Base-by-base conservation (phyloP, 2,329 filamentous ascomycete genomes). In the Colletotrichum plurivorum region DNA sequence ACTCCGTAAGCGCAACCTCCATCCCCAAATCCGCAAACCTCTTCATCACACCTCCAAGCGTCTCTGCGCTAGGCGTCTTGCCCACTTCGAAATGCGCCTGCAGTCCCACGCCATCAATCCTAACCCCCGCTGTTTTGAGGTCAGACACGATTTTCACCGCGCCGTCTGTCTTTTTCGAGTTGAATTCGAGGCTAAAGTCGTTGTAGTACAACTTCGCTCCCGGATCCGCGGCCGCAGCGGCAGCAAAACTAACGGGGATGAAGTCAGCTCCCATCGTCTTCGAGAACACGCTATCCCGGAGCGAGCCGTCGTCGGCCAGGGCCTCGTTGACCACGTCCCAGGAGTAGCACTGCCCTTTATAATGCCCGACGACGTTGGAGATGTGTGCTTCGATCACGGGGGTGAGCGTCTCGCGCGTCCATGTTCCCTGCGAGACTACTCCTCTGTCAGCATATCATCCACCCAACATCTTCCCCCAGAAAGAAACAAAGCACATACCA, bases 1-100 rank as follows among this genome's bases (percentile, higher is more conserved):
- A 83, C 80, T 92, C 90, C 2, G 90, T 92, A 51, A 92, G 84
- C 7, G 90, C 89, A 39, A 91, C 85, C 74, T 92, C 89, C 41
- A 78, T 77, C 13, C 82, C 77, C 15, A 83, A 84, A 2, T 84
- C 80, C 10, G 76, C 78, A 41, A 87, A 88, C n/a, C 91, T 82
- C 1, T 80, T 78, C 73, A 84, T 80, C 66, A 92, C 81, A n/a
- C 86, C 85, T 4, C 73, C 80, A 5, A 83, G 82, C 3, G 83
- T 79, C 25, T 79, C 76, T 70, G 83, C 81, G 39, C 76, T 82
- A 46, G 76, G 79, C 65, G 85, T 84, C 18, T 78, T 77, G 64
- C 84, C 85, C 39, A 79, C 78, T 36, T 76, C 76, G 39, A 91
- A 78, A 75, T 91, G 89, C 43, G 82, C 80, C 76, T 91, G 89